These are phyloP conservation scores for Thecaphora frezii DNA, from an alignment of 1,284 basidiomycete genomes.

Conservation along the genomic window DNA sequence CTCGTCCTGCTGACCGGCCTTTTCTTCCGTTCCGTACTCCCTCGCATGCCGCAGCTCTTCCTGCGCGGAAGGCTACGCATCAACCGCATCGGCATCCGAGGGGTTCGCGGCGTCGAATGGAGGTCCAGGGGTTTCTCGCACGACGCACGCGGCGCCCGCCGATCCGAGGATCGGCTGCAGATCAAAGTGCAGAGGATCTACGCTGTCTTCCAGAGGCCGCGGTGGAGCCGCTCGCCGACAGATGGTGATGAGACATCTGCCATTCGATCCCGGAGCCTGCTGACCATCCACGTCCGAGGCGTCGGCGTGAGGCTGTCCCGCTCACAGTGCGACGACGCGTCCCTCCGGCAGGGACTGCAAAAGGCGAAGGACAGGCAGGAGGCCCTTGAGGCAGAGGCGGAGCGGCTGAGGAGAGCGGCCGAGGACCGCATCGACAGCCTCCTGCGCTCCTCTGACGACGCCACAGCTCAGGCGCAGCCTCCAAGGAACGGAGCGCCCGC, in stretches of 20 bases:
- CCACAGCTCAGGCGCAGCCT: not conserved
- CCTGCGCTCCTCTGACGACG: not conserved
- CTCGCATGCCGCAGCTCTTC: slow-evolving; percentile 42
- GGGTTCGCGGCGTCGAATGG: slow-evolving; percentile 48
- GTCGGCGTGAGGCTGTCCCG: slow-evolving; percentile 38
- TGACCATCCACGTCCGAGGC: slow-evolving; percentile 46
- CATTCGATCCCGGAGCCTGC: slow-evolving; percentile 3
- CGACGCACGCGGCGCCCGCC: slow-evolving; percentile 20
- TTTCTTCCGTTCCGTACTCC: slow-evolving; percentile 47
- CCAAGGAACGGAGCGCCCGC: not conserved
- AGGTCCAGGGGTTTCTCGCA: slow-evolving; percentile 40
- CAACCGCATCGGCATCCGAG: slow-evolving; percentile 35
- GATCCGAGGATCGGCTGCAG: slow-evolving; percentile 20
- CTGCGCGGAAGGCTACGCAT: slow-evolving; percentile 44
- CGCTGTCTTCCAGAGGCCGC: slow-evolving; percentile 5
- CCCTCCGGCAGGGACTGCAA: not conserved
- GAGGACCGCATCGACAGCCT: slow-evolving; percentile 8
- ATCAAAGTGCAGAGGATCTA: slow-evolving; percentile 38
- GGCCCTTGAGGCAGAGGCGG: not conserved
- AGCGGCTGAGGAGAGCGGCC: slow-evolving; percentile 4
- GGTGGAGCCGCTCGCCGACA: not conserved
- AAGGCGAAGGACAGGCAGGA: slow-evolving; percentile 4
- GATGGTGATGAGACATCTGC: not conserved
- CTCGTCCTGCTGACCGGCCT: slow-evolving; percentile 23
- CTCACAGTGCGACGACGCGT: slow-evolving; percentile 3